Base-by-base conservation (phyloP, 768 basidiomycete species). In the Daedalea quercina region DNA sequence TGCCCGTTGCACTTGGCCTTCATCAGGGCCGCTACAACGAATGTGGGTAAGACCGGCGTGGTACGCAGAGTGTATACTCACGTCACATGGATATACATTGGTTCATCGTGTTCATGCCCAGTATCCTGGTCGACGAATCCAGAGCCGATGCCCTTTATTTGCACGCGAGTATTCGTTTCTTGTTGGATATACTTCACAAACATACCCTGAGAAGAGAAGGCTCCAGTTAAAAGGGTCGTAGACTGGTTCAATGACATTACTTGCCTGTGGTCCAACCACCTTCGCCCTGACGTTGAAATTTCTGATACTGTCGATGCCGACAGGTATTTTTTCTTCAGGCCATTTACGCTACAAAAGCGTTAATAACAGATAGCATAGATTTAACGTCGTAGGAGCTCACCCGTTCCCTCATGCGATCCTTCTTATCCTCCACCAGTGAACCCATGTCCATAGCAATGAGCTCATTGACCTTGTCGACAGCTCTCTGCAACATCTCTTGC, bases 271-370 rank as follows among this genome's bases (percentile, higher is more conserved):
- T 13, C 95, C 95, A 25, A 98, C 95, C 19, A 97, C 93, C 69
- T 99, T 99, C 22, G 95, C 95, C 52, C 95, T 78, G 47, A 99
- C 86, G 68, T 99, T 97, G 71, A 99, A 99, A 69, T 97, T 97
- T 47, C 95, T 79, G 60, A 98, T 82, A 50, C 84, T 85, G 15
- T 98, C 94, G 50, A 99, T 67, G 3, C 84, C 86, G 37, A 99
- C 90, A 0, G 84, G 85, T 9, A 97, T 71, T 69, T 96, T 97
- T 69, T 94, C 94, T 67, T 98, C 95, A 1, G 94, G 94, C 95
- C 95, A 98, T 81, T 95, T 96, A 51, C 91, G 78, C 89, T 93
- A 62, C 9, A 34, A 59, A 17, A 40, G 13, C 40, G 53, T 64
- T 61, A 19, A 23, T 3, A 26, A 43, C 20, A 9, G 22, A 44